Evolutionary conservation across 768 basidiomycete species (phyloP), one percentile per base, ranked within the genome.

Genomic region (Trichaptum fuscoviolaceum): DNA sequence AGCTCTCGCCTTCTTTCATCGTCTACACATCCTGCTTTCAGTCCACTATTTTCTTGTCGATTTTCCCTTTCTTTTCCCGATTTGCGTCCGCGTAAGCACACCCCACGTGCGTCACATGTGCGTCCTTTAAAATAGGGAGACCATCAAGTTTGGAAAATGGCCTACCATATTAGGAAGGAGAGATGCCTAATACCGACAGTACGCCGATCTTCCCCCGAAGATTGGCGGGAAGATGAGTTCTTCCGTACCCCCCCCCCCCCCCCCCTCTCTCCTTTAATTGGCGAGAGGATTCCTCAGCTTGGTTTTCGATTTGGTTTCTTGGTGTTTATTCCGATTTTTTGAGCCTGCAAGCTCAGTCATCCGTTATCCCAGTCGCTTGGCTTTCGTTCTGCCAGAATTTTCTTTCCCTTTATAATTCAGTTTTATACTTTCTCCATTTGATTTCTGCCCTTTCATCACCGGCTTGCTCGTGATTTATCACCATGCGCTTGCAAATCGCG

Each of bases 21-120:
- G 30, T 42, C 42, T 58, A 35, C 20, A 57, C 17, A 35, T 24
- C 9, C 35, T 20, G 2, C 10, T 12, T 52, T 52, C 15, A 6
- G 5, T 52, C 15, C 63, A 30, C n/a, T 59, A 9, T 27, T 34
- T 58, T 61, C 1, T 35, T 63, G 36, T 27, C 10, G 10, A 65
- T 63, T 67, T 72, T 67, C 57, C 69, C 82, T 81, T 84, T 75
- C 69, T 77, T 81, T 81, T 69, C 64, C 80, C 81, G 83, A 85
- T 77, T 77, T 81, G 75, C 74, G 70, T 74, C 81, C 78, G 75
- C 70, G 67, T 52, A 52, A 52, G 42, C 42, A 20, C n/a, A 20
- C 2, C 15, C 42, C 42, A 52, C 42, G 42, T 52, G 42, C 12
- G 42, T 52, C 42, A 12, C 20, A 52, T 20, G 42, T 30, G 30